Percentiles rank a stretch among this genome's conserved stretches.
Evolutionary conservation across 2,329 filamentous ascomycete species (phyloP).

Genomic region (Trichoderma semiorbis): DNA sequence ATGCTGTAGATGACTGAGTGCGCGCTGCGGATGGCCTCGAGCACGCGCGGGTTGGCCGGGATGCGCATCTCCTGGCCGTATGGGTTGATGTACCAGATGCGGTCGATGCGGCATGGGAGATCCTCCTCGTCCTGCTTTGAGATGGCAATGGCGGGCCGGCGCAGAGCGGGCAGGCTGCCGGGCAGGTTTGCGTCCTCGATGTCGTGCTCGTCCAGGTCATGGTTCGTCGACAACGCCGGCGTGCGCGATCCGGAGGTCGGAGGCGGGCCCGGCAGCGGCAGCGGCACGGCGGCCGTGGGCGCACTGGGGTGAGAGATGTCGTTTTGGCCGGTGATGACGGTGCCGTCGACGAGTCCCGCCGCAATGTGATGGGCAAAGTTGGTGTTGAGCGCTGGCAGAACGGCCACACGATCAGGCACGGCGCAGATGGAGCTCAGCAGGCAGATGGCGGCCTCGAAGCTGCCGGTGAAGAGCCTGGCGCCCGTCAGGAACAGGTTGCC

Average conservation of each 20-base stretch:
- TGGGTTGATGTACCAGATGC: constrained; percentile 97
- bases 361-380: constrained; percentile 96
- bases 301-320: constrained; percentile 81
- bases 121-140: constrained; percentile 74
- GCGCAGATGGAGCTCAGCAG: constrained; percentile 81
- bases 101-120: constrained; percentile 70
- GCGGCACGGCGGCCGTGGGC: constrained; percentile 47
- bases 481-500: constrained; percentile 81
- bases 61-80: constrained; percentile 96
- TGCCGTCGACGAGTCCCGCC: constrained; percentile 72
- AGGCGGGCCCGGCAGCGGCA: constrained; percentile 24
- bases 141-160: constrained; percentile 78
- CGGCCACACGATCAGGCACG: constrained; percentile 71
- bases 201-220: constrained; percentile 56
- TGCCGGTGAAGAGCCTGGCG: constrained; percentile 84
- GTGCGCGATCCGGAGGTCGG: constrained; percentile 25
- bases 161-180: constrained; percentile 73
- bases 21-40: constrained; percentile 62
- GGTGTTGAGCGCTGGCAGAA: constrained; percentile 87
- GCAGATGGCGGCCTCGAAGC: constrained; percentile 89
- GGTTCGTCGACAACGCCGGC: constrained; percentile 35
- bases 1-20: constrained; percentile 83
- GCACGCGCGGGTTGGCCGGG: constrained; percentile 74
- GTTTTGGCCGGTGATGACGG: constrained; percentile 84
- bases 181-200: constrained; percentile 80